These are phyloP conservation scores for Pseudohyphozyma bogoriensis DNA, from an alignment of 768 basidiomycete genomes.

Conservation along the genomic window DNA sequence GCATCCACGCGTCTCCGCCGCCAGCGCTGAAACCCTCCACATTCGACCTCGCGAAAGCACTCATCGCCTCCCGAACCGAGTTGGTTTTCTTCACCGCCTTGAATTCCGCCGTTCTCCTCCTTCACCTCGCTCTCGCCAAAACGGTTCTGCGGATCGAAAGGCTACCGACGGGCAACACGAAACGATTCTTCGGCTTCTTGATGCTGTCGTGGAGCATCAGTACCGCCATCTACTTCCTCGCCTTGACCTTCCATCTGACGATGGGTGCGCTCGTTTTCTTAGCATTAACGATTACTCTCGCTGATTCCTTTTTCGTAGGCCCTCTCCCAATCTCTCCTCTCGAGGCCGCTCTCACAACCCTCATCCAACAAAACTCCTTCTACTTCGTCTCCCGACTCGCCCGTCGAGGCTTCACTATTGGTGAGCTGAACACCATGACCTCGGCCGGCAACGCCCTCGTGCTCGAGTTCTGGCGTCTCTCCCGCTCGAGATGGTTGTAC, in stretches of 20 bases:
- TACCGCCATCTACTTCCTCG: conserved; percentile 5
- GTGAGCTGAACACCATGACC: conserved; percentile 79
- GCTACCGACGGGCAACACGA: conserved; percentile 31
- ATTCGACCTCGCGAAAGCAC: conserved; percentile 17
- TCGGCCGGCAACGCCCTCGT: conserved; percentile 78
- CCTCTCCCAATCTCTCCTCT: conserved; percentile 25
- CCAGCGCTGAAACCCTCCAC: neutral
- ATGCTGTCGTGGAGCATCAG: conserved; percentile 20
- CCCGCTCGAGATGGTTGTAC: conserved; percentile 50
- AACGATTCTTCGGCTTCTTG: conserved; percentile 32
- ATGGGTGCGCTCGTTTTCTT: conserved; percentile 35
- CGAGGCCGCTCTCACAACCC: conserved; percentile 36
- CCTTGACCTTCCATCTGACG: no score
- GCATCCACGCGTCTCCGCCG: conserved; percentile 5
- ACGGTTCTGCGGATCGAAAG: conserved; percentile 29
- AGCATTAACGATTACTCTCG: no score
- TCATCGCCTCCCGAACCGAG: conserved; percentile 26
- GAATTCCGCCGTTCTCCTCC: conserved; percentile 26
- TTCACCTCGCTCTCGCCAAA: conserved; percentile 27
- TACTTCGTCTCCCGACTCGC: conserved; percentile 83
- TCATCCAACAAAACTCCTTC: conserved; percentile 83
- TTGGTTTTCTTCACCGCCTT: conserved; percentile 30
- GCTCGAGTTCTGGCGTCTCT: conserved; percentile 77
- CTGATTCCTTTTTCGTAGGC: neutral
- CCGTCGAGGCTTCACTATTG: conserved; percentile 88